A percentile compares a stretch with the other conserved stretches of the same genome.
Conservation (phyloP, 1,284 basidiomycete genomes). For the Peniophora sp. region DNA sequence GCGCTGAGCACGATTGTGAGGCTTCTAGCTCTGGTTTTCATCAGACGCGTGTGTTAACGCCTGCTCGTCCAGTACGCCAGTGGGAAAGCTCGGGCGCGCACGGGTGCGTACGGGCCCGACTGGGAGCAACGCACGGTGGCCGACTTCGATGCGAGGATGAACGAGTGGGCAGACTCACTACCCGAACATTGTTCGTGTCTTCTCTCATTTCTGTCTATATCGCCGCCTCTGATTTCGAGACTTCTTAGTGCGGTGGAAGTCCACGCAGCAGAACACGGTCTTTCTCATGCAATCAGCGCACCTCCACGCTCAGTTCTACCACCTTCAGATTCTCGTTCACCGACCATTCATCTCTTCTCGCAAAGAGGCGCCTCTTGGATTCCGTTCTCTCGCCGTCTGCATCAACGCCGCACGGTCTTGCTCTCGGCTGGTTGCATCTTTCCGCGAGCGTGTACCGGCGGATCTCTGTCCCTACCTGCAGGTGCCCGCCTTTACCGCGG, state of each 20-base stretch:
- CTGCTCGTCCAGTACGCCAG: not conserved
- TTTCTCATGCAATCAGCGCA: not conserved
- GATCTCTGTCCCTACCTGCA: not conserved
- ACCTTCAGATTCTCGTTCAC: not conserved
- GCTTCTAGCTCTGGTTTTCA: not conserved
- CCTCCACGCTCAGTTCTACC: not conserved
- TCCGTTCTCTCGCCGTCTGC: not conserved
- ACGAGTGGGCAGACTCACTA: not conserved
- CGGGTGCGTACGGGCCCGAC: not conserved
- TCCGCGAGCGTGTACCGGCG: not conserved
- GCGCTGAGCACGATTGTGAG: constrained; percentile 44
- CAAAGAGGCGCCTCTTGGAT: not conserved
- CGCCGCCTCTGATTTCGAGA: not conserved
- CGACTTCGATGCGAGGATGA: not conserved
- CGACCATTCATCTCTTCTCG: not conserved
- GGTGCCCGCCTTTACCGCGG: not conserved
- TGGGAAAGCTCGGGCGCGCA: not conserved
- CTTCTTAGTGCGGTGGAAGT: not conserved
- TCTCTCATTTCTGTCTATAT: not conserved
- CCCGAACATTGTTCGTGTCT: not conserved
- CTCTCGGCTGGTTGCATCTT: not conserved
- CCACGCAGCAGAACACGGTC: not conserved
- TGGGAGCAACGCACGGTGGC: not conserved
- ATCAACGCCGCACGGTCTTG: not conserved
- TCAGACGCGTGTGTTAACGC: not conserved